A percentile compares a stretch with the other conserved stretches of the same genome.
phyloP scores from a whole-genome alignment of 2,329 filamentous ascomycete genomes.

The Ascocoryne sarcoides region DNA sequence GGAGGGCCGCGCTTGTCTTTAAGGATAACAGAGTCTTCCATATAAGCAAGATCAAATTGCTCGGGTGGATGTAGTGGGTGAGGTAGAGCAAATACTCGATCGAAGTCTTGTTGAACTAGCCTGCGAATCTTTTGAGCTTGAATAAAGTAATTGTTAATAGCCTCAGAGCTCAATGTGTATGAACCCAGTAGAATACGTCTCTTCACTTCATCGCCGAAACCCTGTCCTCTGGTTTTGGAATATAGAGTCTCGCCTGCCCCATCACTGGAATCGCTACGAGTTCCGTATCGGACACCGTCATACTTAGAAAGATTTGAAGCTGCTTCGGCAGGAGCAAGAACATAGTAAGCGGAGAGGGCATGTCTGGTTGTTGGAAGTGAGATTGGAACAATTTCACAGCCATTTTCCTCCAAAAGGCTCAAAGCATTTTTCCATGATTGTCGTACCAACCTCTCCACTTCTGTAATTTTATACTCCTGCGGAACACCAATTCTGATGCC shows the following conservation, averaged over 20 bases:
- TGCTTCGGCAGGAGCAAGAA: constrained; percentile 89
- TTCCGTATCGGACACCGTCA: constrained; percentile 88
- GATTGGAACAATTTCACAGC: constrained; percentile 65
- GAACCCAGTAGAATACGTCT: constrained; percentile 81
- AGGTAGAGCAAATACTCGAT: constrained; percentile 59
- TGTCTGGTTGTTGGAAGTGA: constrained; percentile 76
- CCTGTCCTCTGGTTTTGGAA: constrained; percentile 60
- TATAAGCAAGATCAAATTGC: constrained; percentile 51
- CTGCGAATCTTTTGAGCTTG: constrained; percentile 83
- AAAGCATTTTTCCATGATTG: constrained; percentile 60
- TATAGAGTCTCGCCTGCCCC: constrained; percentile 61
- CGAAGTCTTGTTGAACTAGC: constrained; percentile 79
- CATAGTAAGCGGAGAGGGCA: constrained; percentile 88
- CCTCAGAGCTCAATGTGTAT: constrained; percentile 81
- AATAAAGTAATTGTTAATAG: constrained; percentile 94
- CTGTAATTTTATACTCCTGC: constrained; percentile 78
- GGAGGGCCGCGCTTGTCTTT: constrained; percentile 48
- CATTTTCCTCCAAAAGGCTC: constrained; percentile 48
- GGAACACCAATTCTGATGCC: constrained; percentile 45
- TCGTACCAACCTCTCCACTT: constrained; percentile 63
- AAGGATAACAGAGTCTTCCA: constrained; percentile 42
- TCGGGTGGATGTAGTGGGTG: constrained; percentile 56
- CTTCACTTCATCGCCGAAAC: constrained; percentile 79
- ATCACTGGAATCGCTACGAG: constrained; percentile 33
- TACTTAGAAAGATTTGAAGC: constrained; percentile 95